Evolutionary conservation across 1,139 yeast species (phyloP).

Genomic region (Kodamaea arcana): DNA sequence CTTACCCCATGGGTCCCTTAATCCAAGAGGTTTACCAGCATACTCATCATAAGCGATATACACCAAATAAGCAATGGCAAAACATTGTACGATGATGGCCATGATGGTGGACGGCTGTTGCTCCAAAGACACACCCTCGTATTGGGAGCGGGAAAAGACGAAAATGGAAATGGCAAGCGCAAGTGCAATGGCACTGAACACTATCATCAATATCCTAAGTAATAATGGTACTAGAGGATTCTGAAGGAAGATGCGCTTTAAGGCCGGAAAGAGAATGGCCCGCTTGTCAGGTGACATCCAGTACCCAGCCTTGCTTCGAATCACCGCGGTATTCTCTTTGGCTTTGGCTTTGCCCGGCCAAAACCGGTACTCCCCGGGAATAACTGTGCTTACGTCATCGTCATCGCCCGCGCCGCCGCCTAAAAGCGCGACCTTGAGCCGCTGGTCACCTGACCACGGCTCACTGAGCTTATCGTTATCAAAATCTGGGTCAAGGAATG

Average conservation of each 20-base stretch:
- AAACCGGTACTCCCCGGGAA: constrained; percentile 3
- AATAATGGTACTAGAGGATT: constrained; percentile 81
- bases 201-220: constrained; percentile 63
- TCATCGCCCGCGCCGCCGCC: constrained; percentile 33
- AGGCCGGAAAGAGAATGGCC: constrained; percentile 50
- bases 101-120: constrained; percentile 90
- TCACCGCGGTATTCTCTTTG: constrained; percentile 19
- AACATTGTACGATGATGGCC: constrained; percentile 82
- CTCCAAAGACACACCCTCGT: constrained; percentile 42
- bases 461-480: constrained; percentile 27
- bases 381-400: constrained; percentile 9
- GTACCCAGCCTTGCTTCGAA: constrained; percentile 57
- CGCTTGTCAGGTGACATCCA: constrained; percentile 66
- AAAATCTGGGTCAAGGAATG: constrained; percentile 21
- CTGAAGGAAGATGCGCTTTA: constrained; percentile 57
- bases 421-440: constrained; percentile 54
- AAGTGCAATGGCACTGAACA: constrained; percentile 58
- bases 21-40: constrained; percentile 84
- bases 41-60: constrained; percentile 91
- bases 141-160: constrained; percentile 39
- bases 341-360: constrained; percentile 2
- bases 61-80: constrained; percentile 70
- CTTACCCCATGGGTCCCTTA: constrained; percentile 79
- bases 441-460: constrained; percentile 68
- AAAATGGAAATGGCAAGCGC: constrained; percentile 66